phyloP scores from a whole-genome alignment of 2,329 filamentous ascomycete genomes.

The Alternaria incomplexa region DNA sequence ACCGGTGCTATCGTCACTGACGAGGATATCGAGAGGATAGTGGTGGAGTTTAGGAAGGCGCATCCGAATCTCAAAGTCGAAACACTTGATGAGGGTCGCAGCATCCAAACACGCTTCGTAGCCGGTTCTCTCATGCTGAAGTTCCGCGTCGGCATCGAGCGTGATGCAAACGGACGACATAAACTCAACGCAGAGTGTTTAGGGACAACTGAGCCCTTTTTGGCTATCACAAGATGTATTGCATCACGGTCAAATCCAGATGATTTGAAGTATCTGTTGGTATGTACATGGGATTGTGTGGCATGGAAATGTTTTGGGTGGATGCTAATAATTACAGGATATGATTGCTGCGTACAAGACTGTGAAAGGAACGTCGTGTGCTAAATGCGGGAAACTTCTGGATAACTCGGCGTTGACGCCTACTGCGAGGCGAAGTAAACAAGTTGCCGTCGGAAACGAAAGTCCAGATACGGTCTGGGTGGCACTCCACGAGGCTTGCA shows the following conservation, averaged over 20 bases:
- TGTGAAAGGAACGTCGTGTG: conserved; percentile 36
- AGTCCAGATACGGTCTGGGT: conserved; percentile 37
- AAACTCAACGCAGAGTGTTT: conserved; percentile 41
- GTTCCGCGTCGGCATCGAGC: conserved; percentile 39
- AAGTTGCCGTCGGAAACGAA: conserved; percentile 23
- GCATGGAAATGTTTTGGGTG: not conserved
- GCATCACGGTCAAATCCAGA: conserved; percentile 39
- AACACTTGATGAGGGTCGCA: conserved; percentile 27
- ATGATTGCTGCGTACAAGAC: conserved; percentile 50
- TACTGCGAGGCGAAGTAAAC: conserved; percentile 41
- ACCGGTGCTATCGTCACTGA: conserved; percentile 15
- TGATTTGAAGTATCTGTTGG: conserved; percentile 43
- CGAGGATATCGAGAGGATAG: conserved; percentile 28
- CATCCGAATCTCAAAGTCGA: conserved; percentile 39
- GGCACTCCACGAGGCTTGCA: conserved; percentile 39
- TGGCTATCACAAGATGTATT: conserved; percentile 43
- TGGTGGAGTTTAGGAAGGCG: conserved; percentile 33
- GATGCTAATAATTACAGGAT: conserved; percentile 34
- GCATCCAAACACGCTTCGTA: conserved; percentile 38
- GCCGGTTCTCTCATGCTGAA: conserved; percentile 28
- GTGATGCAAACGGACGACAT: conserved; percentile 29
- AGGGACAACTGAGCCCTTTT: conserved; percentile 34
- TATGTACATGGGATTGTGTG: conserved; percentile 19
- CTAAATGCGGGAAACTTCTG: conserved; percentile 40
- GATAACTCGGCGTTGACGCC: conserved; percentile 34